These are phyloP conservation scores for Grifola frondosa DNA, from an alignment of 1,284 basidiomycete genomes.

Conservation along the genomic window DNA sequence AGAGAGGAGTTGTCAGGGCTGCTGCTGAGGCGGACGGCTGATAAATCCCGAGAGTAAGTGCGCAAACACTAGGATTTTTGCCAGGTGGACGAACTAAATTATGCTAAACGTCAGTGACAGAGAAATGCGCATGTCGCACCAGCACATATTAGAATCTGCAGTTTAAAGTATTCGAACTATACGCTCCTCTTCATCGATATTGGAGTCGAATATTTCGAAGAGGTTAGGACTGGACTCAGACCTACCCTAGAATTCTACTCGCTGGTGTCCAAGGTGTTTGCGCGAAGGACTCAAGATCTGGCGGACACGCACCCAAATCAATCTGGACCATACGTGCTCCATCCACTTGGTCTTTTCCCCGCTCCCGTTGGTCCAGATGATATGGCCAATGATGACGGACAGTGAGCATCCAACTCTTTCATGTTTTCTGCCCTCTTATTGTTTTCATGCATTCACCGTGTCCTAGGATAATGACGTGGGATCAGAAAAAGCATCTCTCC, in stretches of 20 bases:
- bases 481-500: too few relatives aligned
- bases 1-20: too few relatives aligned
- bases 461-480: too few relatives aligned
- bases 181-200: slow-evolving; percentile 87
- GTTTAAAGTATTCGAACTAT: slow-evolving; percentile 96
- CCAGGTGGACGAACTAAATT: too few relatives aligned
- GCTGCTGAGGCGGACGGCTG: too few relatives aligned
- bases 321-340: slow-evolving; percentile 70
- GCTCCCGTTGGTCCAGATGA: slow-evolving; percentile 73
- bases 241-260: slow-evolving; percentile 97
- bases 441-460: too few relatives aligned
- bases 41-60: slow-evolving; percentile 84
- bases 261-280: slow-evolving; percentile 90
- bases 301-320: slow-evolving; percentile 79
- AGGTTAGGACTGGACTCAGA: slow-evolving; percentile 97
- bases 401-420: too few relatives aligned
- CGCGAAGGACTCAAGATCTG: slow-evolving; percentile 82
- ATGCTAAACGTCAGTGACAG: too few relatives aligned
- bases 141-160: slow-evolving; percentile 94
- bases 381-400: slow-evolving; percentile 64
- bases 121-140: slow-evolving; percentile 95
- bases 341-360: slow-evolving; percentile 88
- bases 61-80: too few relatives aligned
- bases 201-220: slow-evolving; percentile 99
- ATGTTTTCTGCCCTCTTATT: too few relatives aligned